A percentile compares a stretch with the other conserved stretches of the same genome.
Evolutionary conservation across 73 alveolate genomes (phyloP).

Genomic region (Paramecium primaurelia): DNA sequence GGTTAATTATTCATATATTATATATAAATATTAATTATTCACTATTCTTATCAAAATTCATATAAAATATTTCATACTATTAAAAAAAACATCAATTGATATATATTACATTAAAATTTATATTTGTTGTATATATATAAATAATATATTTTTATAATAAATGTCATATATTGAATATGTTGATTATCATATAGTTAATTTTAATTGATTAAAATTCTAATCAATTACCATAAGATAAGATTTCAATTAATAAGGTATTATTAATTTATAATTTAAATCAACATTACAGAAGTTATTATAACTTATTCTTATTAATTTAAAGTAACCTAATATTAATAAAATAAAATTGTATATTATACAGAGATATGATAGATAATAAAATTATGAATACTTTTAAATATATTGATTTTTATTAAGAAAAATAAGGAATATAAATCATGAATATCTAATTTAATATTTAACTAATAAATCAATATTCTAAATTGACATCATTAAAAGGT

Average conservation of each 20-base stretch:
- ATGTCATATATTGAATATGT: background rate
- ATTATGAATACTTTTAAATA: too few species aligned
- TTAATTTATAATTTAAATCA: too few species aligned
- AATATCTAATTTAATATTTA: background rate
- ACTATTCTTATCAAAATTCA: background rate
- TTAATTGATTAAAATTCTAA: too few species aligned
- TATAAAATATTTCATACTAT: background rate
- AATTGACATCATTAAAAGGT: background rate
- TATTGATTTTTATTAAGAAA: background rate
- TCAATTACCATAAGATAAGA: too few species aligned
- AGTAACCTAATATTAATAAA: background rate
- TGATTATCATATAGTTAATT: background rate
- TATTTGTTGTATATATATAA: too few species aligned
- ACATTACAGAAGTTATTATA: background rate
- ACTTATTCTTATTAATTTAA: too few species aligned
- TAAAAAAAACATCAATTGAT: too few species aligned
- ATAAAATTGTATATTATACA: too few species aligned
- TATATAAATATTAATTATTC: background rate
- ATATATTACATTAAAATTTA: too few species aligned
- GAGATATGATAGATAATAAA: background rate
- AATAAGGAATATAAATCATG: background rate
- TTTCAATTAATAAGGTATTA: background rate
- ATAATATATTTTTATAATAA: too few species aligned
- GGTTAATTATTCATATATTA: constrained; percentile 27
- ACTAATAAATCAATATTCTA: background rate